Evolutionary conservation across 78 protist species (phyloP).

Genomic region (Capsaspora owczarzaki): DNA sequence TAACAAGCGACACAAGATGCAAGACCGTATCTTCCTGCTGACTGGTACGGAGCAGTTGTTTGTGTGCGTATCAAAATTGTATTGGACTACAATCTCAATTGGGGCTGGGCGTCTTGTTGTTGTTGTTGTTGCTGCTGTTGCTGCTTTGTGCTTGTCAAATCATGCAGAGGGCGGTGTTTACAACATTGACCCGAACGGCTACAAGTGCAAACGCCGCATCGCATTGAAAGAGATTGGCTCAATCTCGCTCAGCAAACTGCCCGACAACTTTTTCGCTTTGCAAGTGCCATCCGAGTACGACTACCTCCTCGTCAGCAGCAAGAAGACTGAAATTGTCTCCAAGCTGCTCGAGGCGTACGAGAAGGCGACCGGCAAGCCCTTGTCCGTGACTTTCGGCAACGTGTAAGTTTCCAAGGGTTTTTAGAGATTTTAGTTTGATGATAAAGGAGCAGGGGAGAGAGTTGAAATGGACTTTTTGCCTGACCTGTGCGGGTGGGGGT

Average conservation of each 20-base stretch:
- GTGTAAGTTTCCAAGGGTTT: background rate
- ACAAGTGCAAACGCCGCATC: conserved; percentile 61
- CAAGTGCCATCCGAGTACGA: conserved; percentile 70
- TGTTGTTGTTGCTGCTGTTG: background rate
- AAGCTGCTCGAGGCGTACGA: conserved; percentile 42
- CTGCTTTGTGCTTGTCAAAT: background rate
- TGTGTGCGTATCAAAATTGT: background rate
- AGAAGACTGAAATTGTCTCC: conserved; percentile 65
- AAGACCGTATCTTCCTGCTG: conserved; percentile 57
- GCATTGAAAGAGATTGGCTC: conserved; percentile 31
- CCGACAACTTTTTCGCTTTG: conserved; percentile 63
- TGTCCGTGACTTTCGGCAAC: conserved; percentile 24
- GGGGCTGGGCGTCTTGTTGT: background rate
- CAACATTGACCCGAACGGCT: conserved; percentile 60
- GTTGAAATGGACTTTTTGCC: no score
- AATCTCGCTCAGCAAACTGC: conserved; percentile 37
- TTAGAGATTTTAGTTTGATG: background rate
- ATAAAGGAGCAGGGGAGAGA: no score
- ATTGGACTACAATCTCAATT: no score
- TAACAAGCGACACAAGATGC: conserved; percentile 75
- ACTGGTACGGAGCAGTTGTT: conserved; percentile 3
- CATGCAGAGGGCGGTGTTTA: conserved; percentile 51
- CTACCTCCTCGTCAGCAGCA: conserved; percentile 59
- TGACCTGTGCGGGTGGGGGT: no score
- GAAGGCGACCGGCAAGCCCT: background rate